Conservation (phyloP, 129 eudicot species). For the Cynara cardunculus region DNA sequence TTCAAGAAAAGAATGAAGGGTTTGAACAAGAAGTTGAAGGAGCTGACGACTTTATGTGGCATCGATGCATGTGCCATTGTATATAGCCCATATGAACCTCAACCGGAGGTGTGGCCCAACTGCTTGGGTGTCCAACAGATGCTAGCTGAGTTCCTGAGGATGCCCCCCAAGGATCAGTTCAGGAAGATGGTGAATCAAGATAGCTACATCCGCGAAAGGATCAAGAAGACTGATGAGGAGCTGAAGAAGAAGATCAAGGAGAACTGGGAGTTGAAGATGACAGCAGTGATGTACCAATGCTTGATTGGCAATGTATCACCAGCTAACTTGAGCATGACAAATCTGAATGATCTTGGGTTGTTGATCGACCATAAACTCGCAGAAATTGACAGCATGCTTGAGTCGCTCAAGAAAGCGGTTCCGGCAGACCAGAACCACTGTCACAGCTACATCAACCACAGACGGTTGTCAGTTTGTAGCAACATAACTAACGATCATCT, state of each 20-base stretch:
- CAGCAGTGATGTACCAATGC: slow-evolving; percentile 21
- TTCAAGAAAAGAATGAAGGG: slow-evolving; percentile 35
- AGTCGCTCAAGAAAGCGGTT: slow-evolving; percentile 14
- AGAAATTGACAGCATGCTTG: slow-evolving; percentile 20
- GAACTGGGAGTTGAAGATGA: slow-evolving; percentile 20
- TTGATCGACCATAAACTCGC: slow-evolving; percentile 20
- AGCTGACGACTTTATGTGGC: slow-evolving; percentile 17
- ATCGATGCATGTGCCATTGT: slow-evolving; percentile 21
- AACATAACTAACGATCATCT: neutral
- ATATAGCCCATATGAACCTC: slow-evolving; percentile 15
- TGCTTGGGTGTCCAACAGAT: slow-evolving; percentile 7
- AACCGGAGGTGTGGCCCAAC: slow-evolving; percentile 26
- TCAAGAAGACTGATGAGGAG: slow-evolving; percentile 18
- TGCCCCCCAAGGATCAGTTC: slow-evolving; percentile 16
- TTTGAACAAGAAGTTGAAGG: slow-evolving; percentile 24
- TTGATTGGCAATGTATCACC: slow-evolving; percentile 8
- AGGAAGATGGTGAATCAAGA: slow-evolving; percentile 30
- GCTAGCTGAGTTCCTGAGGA: slow-evolving; percentile 19
- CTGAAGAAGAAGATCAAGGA: slow-evolving; percentile 23
- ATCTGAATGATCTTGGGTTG: slow-evolving; percentile 23
- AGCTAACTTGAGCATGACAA: neutral
- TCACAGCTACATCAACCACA: neutral
- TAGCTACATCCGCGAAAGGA: slow-evolving; percentile 16
- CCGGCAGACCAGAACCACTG: neutral
- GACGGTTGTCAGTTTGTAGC: neutral